Evolutionary conservation across 208 protist species (phyloP), one percentile per base, ranked within the genome.

Genomic region (Trypanosoma melophagium): DNA sequence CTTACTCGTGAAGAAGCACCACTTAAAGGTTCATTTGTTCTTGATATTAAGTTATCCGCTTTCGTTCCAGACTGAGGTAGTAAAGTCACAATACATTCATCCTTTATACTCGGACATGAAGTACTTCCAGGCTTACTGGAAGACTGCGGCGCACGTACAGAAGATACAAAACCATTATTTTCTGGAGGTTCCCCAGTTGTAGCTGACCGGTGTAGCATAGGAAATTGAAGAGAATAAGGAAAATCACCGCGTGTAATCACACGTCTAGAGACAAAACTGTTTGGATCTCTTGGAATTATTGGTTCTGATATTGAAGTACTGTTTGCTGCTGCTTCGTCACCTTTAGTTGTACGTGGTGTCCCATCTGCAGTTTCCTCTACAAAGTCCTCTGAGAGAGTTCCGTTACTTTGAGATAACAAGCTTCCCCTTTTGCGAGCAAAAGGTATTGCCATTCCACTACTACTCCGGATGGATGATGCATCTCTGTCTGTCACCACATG

Each of bases 261-360:
- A 45, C 60, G 50, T 38, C 45, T 66, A 24, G 60, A 66, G 35
- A 66, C 35, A 28, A 66, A 58, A 22, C 47, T 35, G 38, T 57
- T 24, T 17, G 50, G 60, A 49, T 55, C 16, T 28, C 50, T 21
- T 66, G 28, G 28, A 35, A 1, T 5, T 5, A 35, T 35, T 35
- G 28, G 5, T 35, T 35, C 28, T 35, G 19, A 35, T 9, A 3
- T 35, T 21, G 7, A 31, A 7, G 56, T 16, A 0, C 0, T 21
- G 3, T 21, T 51, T 28, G 49, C 49, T 17, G n/a, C 51, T 40
- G 45, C 44, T 53, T 8, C 13, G n/a, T 8, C 13, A 21, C 21
- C 60, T 41, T 19, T 17, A 17, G 47, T 2, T 45, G 4, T 28
- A 21, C 10, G 12, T 47, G 7, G 0, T 45, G 28, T 44, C 13